Evolutionary conservation across 1,139 yeast species (phyloP), one percentile per base, ranked within the genome.

Genomic region (Zygoascus sp.): DNA sequence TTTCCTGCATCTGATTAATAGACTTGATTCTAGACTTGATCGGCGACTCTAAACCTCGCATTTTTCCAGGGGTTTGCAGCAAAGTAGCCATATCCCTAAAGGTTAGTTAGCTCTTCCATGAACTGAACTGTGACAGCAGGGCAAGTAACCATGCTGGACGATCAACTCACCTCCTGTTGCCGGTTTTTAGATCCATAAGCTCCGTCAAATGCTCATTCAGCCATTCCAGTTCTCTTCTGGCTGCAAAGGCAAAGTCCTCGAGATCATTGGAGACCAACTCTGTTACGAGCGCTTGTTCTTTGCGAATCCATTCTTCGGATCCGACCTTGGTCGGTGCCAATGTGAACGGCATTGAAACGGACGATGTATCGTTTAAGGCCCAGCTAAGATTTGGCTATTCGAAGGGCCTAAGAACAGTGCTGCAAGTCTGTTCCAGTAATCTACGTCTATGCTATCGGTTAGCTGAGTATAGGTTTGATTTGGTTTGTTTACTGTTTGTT

Each of bases 261-360:
- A 63, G 56, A 37, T 66, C 68, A 35, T 58, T 59, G 10, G 53
- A 56, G 48, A 67, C 63, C 28, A 61, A 55, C 23, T 60, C 62
- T 36, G 62, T 59, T 8, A 64, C 62, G 2, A 60, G 58, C 37
- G 58, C 57, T 42, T 69, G 64, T 54, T 74, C 78, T 25, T 61
- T 61, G 22, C 69, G 66, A 50, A 71, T 62, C 79, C 79, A 75
- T 50, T 67, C 70, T 11, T 73, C 63, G 5, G 75, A 66, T 3
- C 77, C 77, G 1, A 52, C 53, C 22, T 50, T 35, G 15, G 53
- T 25, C n/a, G 44, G 38, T 7, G 47, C 28, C 39, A 30, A 27
- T 32, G 28, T 40, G 43, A 40, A 40, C 27, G 43, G 28, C 43
- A 40, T 40, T n/a, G n/a, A n/a, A n/a, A n/a, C n/a, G n/a, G n/a